phyloP scores from a whole-genome alignment of 306 rosid genomes.

The Acacia acuminata region DNA sequence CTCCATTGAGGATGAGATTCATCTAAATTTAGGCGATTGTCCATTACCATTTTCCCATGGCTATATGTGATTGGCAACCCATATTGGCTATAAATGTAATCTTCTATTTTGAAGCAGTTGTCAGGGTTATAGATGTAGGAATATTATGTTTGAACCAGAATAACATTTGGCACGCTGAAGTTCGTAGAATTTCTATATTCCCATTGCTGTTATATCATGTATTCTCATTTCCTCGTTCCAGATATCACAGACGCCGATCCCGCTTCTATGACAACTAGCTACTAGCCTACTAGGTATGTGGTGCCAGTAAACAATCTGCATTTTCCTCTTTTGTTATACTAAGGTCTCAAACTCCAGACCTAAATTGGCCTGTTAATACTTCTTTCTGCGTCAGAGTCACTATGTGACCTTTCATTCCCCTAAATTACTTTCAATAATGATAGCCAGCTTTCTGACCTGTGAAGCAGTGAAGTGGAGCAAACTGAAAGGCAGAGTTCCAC shows the following conservation, averaged over 20 bases:
- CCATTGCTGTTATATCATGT: constrained; percentile 13
- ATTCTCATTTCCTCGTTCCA: constrained; percentile 39
- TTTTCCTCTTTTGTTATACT: neutral
- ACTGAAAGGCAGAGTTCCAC: constrained; percentile 31
- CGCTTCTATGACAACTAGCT: constrained; percentile 82
- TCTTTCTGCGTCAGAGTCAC: neutral
- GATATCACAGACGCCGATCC: constrained; percentile 73
- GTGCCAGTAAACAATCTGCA: neutral
- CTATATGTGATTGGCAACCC: constrained; percentile 3
- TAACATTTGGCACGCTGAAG: constrained; percentile 6
- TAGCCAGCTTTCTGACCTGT: constrained; percentile 4
- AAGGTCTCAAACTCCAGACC: neutral
- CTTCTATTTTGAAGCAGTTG: neutral
- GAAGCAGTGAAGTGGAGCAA: constrained; percentile 16
- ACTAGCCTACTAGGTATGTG: constrained; percentile 89
- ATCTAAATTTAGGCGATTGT: too few relatives aligned
- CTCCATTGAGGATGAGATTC: neutral
- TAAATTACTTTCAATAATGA: neutral
- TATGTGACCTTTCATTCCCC: neutral
- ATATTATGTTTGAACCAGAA: neutral
- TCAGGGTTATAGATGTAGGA: neutral
- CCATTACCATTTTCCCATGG: neutral
- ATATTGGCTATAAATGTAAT: neutral
- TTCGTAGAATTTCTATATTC: constrained; percentile 22
- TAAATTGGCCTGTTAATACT: neutral